Percentiles rank a stretch among this genome's conserved stretches.
Evolutionary conservation across 768 basidiomycete genomes (phyloP).

Genomic region (Collybia mongolica): DNA sequence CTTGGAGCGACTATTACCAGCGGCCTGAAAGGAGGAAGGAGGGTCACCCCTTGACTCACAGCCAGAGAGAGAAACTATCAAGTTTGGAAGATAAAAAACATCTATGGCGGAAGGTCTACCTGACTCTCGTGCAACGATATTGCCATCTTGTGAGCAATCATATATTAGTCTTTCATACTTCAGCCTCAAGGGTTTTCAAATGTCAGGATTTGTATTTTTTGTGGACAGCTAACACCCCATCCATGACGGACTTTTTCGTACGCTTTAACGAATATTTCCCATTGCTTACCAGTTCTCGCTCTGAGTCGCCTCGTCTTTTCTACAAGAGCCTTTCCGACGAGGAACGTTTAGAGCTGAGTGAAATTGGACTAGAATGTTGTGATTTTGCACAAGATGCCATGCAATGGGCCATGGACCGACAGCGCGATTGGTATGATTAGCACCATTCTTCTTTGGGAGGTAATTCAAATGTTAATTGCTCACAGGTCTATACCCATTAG

Average conservation of each 20-base stretch:
- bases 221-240: constrained; percentile 24
- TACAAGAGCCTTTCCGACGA: constrained; percentile 21
- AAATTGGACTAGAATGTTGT: constrained; percentile 14
- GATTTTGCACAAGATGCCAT: constrained; percentile 15
- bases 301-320: constrained; percentile 22
- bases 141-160: constrained; percentile 25
- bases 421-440: constrained; percentile 13
- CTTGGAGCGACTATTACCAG: constrained; percentile 25
- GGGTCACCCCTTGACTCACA: no score
- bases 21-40: constrained; percentile 3
- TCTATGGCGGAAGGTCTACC: constrained; percentile 28
- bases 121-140: constrained; percentile 20
- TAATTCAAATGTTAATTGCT: no score
- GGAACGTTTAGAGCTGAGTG: constrained; percentile 18
- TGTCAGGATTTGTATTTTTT: constrained; percentile 31
- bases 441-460: neutral
- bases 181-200: neutral
- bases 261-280: constrained; percentile 43
- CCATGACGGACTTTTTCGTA: constrained; percentile 31
- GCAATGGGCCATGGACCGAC: constrained; percentile 18
- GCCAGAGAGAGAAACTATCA: no score
- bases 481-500: no score
- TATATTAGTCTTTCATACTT: neutral
- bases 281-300: constrained; percentile 19
- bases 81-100: constrained; percentile 1